Percentiles rank a stretch among this genome's conserved stretches.
Conservation (phyloP, 1,284 basidiomycete species). For the Microbotryomycetes sp. region DNA sequence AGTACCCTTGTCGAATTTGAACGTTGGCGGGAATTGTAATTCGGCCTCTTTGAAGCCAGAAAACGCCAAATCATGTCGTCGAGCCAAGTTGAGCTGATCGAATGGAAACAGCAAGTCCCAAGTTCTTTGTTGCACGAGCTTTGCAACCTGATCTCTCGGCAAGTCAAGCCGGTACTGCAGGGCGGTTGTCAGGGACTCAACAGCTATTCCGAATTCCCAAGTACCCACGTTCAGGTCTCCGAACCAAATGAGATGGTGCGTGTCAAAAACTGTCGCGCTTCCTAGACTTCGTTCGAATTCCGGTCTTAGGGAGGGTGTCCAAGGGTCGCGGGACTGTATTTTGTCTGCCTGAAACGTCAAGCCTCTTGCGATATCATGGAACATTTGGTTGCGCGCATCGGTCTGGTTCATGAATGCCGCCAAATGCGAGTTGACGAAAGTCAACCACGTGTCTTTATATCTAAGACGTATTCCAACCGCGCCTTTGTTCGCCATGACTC, state of each 20-base stretch:
- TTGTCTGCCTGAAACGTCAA: constrained; percentile 53
- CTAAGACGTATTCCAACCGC: constrained; percentile 43
- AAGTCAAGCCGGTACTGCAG: constrained; percentile 84
- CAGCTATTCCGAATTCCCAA: neutral
- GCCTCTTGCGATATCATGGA: constrained; percentile 73
- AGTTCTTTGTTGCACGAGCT: constrained; percentile 59
- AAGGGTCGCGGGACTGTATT: constrained; percentile 26
- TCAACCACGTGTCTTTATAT: constrained; percentile 82
- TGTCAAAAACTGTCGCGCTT: neutral
- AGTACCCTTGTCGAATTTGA: constrained; percentile 84
- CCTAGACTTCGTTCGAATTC: neutral
- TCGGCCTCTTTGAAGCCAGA: constrained; percentile 24
- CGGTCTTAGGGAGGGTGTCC: constrained; percentile 14
- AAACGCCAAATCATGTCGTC: constrained; percentile 18
- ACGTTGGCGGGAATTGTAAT: constrained; percentile 58
- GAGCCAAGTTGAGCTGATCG: constrained; percentile 50
- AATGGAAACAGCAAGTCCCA: constrained; percentile 57
- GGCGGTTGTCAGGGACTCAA: neutral
- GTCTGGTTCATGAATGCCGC: constrained; percentile 86
- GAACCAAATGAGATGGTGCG: constrained; percentile 55
- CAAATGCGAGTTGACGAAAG: constrained; percentile 92
- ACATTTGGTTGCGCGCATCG: constrained; percentile 73
- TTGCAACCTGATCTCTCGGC: constrained; percentile 68
- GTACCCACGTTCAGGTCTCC: constrained; percentile 33
- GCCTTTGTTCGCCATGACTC: constrained; percentile 83